phyloP scores from a whole-genome alignment of 345 rosid genomes.

The Citrus glauca region DNA sequence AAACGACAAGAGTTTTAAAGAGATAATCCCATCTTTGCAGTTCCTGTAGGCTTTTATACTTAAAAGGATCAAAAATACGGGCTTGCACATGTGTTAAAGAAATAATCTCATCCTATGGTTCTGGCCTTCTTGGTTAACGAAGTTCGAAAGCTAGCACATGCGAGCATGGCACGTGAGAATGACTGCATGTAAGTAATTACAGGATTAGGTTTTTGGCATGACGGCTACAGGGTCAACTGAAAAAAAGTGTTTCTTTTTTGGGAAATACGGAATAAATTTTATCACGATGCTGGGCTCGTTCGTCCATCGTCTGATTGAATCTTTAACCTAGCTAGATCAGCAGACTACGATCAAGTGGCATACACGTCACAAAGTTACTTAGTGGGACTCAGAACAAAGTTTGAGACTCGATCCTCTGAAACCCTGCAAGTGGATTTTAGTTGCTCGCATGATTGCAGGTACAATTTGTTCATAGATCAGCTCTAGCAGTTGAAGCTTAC shows the following conservation, averaged over 20 bases:
- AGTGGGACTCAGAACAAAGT: background rate
- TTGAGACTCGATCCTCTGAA: background rate
- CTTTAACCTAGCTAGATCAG: background rate
- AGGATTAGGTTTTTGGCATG: background rate
- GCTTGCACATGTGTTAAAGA: too few species aligned
- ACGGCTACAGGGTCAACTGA: background rate
- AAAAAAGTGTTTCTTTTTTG: background rate
- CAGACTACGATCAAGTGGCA: constrained; percentile 11
- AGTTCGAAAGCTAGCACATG: background rate
- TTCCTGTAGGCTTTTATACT: too few species aligned
- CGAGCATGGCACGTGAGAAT: background rate
- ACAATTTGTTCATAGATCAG: too few species aligned
- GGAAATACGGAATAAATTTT: background rate
- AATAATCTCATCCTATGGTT: too few species aligned
- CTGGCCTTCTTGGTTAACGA: background rate
- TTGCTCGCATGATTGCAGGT: background rate
- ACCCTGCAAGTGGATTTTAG: background rate
- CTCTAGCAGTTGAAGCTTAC: too few species aligned
- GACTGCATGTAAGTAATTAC: background rate
- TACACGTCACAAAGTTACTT: constrained; percentile 16
- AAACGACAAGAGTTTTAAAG: too few species aligned
- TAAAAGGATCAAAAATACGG: too few species aligned
- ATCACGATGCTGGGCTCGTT: background rate
- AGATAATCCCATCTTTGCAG: too few species aligned
- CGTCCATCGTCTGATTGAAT: constrained; percentile 14